Percentiles rank a stretch among this genome's conserved stretches.
Evolutionary conservation across 225 moss, liverwort and hornwort species (phyloP).

Genomic region (Thuidium tamariscinum): DNA sequence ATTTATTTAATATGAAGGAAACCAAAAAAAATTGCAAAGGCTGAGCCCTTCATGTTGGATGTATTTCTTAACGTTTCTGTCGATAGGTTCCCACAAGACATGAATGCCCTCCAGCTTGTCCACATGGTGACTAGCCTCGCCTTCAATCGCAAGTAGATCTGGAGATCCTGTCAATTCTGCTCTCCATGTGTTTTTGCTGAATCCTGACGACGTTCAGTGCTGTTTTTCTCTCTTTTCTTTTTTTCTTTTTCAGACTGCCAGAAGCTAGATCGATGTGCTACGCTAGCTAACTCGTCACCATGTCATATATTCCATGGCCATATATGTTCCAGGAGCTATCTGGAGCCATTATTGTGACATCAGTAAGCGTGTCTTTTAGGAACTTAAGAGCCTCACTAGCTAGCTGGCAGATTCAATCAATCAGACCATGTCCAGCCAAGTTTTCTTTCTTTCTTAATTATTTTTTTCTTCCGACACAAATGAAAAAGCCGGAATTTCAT

Average conservation of each 20-base stretch:
- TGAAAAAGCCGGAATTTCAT: no score
- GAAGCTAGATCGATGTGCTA: not conserved
- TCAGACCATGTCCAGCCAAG: not conserved
- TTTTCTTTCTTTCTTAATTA: no score
- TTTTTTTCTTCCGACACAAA: no score
- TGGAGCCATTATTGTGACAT: not conserved
- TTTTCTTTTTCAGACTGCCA: not conserved
- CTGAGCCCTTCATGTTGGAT: not conserved
- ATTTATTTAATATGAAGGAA: not conserved
- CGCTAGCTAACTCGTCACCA: not conserved
- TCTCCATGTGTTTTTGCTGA: slow-evolving; percentile 3
- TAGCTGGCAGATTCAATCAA: not conserved
- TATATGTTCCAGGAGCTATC: not conserved
- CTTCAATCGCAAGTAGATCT: not conserved
- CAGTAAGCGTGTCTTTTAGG: not conserved
- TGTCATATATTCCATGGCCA: no score
- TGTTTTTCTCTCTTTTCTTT: not conserved
- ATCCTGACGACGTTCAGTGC: not conserved
- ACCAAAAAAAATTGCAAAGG: not conserved
- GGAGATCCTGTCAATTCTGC: not conserved
- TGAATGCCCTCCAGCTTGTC: not conserved
- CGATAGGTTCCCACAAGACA: not conserved
- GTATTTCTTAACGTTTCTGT: not conserved
- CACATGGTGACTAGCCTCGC: not conserved
- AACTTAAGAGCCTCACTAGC: not conserved